phyloP scores from a whole-genome alignment of 495 filamentous ascomycete genomes.

The Aspergillus kassunensis region DNA sequence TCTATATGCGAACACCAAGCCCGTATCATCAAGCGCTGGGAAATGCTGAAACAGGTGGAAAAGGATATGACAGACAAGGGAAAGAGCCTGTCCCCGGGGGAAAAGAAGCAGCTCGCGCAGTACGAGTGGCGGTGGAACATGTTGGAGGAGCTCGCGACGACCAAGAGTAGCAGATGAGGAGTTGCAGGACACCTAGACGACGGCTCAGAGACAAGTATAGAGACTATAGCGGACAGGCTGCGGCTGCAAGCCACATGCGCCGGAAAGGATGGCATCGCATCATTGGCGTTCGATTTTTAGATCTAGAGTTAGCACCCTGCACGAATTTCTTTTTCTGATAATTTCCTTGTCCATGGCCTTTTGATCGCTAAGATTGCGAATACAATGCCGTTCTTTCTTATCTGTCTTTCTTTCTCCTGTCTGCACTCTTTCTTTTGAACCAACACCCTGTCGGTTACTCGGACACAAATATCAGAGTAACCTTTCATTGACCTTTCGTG shows the following conservation, averaged over 20 bases:
- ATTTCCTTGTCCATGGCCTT: neutral
- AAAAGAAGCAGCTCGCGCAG: constrained; percentile 35
- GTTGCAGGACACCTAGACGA: too few relatives aligned
- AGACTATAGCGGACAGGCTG: neutral
- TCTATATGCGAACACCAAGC: constrained; percentile 39
- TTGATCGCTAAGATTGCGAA: neutral
- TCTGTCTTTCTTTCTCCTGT: constrained; percentile 2
- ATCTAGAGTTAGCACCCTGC: constrained; percentile 15
- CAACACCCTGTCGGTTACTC: constrained; percentile 1
- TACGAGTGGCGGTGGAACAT: constrained; percentile 39
- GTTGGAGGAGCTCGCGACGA: constrained; percentile 35
- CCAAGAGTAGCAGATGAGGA: constrained; percentile 15
- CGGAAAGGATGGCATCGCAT: constrained; percentile 19
- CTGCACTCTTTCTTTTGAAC: neutral
- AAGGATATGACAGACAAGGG: constrained; percentile 37
- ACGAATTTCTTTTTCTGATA: constrained; percentile 10
- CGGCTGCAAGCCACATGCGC: constrained; percentile 5
- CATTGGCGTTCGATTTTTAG: constrained; percentile 30
- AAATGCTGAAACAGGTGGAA: constrained; percentile 34
- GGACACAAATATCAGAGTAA: constrained; percentile 6
- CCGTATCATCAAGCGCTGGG: constrained; percentile 37
- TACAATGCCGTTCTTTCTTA: neutral
- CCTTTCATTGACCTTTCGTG: neutral
- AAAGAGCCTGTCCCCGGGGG: constrained; percentile 27
- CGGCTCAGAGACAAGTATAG: constrained; percentile 7